Conservation (phyloP, 176 grass and related monocot genomes). For the Areca catechu region DNA sequence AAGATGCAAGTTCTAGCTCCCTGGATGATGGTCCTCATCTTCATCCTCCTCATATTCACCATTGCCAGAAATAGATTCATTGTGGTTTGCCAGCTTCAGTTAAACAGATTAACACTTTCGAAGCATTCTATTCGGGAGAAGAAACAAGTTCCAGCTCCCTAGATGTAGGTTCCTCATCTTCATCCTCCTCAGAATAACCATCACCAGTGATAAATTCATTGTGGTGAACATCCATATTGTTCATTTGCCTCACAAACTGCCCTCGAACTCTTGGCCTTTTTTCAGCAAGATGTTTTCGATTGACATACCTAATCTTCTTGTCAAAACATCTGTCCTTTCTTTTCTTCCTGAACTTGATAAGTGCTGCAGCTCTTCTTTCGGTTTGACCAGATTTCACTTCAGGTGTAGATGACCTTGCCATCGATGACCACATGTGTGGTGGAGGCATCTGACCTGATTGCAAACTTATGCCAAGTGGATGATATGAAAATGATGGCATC, state of each 20-base stretch:
- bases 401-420: conserved; percentile 33
- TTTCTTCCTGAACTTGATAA: conserved; percentile 93
- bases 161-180: conserved; percentile 53
- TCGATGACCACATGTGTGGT: conserved; percentile 39
- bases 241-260: conserved; percentile 75
- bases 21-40: too few relatives aligned
- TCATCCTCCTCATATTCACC: too few relatives aligned
- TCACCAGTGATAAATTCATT: conserved; percentile 34
- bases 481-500: conserved; percentile 53
- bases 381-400: conserved; percentile 39
- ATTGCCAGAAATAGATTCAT: too few relatives aligned
- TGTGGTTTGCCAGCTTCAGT: background rate
- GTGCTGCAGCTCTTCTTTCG: conserved; percentile 60
- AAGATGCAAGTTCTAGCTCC: too few relatives aligned
- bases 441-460: conserved; percentile 45
- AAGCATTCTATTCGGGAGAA: conserved; percentile 46
- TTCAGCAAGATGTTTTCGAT: conserved; percentile 75
- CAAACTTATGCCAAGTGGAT: conserved; percentile 32
- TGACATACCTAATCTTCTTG: conserved; percentile 94
- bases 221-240: conserved; percentile 35
- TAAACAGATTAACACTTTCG: background rate
- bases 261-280: conserved; percentile 75
- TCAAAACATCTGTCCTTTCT: conserved; percentile 88
- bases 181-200: conserved; percentile 68
- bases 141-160: conserved; percentile 51